These are phyloP conservation scores for Cenchrus purpureus DNA, from an alignment of 176 grass and related monocot species.

Conservation along the genomic window DNA sequence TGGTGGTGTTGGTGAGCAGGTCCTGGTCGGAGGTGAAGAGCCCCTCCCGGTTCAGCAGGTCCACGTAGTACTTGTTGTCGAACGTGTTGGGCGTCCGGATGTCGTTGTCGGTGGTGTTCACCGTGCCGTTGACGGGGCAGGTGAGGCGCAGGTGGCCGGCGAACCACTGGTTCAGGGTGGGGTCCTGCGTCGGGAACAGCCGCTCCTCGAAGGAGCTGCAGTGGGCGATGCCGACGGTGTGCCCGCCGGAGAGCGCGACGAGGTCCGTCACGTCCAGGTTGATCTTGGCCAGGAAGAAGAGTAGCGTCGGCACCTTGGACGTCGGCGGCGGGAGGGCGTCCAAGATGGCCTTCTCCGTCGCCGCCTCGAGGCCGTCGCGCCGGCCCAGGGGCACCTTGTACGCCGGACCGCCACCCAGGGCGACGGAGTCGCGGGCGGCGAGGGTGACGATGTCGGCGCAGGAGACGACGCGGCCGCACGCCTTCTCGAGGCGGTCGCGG, in stretches of 20 bases:
- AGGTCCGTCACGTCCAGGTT: slow-evolving; percentile 62
- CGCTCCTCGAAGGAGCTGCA: slow-evolving; percentile 53
- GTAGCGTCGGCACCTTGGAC: slow-evolving; percentile 25
- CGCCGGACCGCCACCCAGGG: slow-evolving; percentile 45
- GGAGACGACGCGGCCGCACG: slow-evolving; percentile 67
- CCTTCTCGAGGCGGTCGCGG: slow-evolving; percentile 37
- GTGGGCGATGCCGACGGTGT: slow-evolving; percentile 63
- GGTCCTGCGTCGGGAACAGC: slow-evolving; percentile 54
- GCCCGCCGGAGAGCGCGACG: slow-evolving; percentile 61
- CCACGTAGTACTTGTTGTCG: slow-evolving; percentile 94
- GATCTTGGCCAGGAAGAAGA: slow-evolving; percentile 22
- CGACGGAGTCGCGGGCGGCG: slow-evolving; percentile 62
- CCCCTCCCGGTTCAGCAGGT: slow-evolving; percentile 64
- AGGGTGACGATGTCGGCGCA: slow-evolving; percentile 73
- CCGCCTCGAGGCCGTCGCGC: slow-evolving; percentile 40
- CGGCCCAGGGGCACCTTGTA: slow-evolving; percentile 64
- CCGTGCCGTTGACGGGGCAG: slow-evolving; percentile 23
- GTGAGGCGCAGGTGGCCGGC: slow-evolving; percentile 42
- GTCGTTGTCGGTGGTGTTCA: slow-evolving; percentile 57
- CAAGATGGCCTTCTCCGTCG: accelerated
- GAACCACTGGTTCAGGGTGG: slow-evolving; percentile 53
- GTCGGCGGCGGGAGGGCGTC: slow-evolving; percentile 28
- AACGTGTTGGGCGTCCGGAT: slow-evolving; percentile 50
- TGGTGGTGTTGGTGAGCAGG: slow-evolving; percentile 43
- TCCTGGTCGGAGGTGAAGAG: slow-evolving; percentile 90